phyloP scores from a whole-genome alignment of 768 basidiomycete species.

The Candolleomyces efflorescens region DNA sequence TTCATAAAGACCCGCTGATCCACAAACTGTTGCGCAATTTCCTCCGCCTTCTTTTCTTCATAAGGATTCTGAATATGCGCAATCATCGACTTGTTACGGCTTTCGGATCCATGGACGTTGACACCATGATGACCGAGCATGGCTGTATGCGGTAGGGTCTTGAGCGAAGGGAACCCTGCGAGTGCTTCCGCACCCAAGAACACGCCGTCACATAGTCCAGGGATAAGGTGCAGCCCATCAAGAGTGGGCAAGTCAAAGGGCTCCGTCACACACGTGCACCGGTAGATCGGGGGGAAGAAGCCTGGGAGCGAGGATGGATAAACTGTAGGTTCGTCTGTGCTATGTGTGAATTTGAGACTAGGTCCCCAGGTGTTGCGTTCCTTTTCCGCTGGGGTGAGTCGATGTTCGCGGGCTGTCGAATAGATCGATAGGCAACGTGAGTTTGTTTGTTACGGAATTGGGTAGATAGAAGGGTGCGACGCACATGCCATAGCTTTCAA shows the following conservation, averaged over 20 bases:
- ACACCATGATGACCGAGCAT: slow-evolving; percentile 82
- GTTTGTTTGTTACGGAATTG: neutral
- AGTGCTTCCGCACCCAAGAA: slow-evolving; percentile 80
- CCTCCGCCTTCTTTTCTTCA: slow-evolving; percentile 63
- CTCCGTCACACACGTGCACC: slow-evolving; percentile 76
- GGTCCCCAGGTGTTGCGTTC: slow-evolving; percentile 74
- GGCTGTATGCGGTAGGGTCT: slow-evolving; percentile 79
- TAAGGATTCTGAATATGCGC: slow-evolving; percentile 76
- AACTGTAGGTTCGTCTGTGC: slow-evolving; percentile 51
- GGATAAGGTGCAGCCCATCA: slow-evolving; percentile 76
- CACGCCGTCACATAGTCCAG: slow-evolving; percentile 87
- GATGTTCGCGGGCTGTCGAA: slow-evolving; percentile 66
- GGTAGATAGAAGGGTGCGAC: slow-evolving; percentile 20
- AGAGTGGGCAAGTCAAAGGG: slow-evolving; percentile 87
- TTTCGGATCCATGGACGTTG: slow-evolving; percentile 89
- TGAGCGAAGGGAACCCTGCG: slow-evolving; percentile 94
- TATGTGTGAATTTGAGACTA: slow-evolving; percentile 76
- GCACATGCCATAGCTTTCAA: slow-evolving; percentile 79
- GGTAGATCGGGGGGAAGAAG: slow-evolving; percentile 86
- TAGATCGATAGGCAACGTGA: neutral
- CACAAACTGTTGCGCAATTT: slow-evolving; percentile 70
- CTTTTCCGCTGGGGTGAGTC: slow-evolving; percentile 71
- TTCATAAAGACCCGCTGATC: slow-evolving; percentile 75
- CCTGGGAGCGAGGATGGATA: slow-evolving; percentile 94
- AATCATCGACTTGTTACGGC: slow-evolving; percentile 90